Base-by-base conservation (phyloP, 352 stramenopile species). In the Phytophthora niederhauseri region DNA sequence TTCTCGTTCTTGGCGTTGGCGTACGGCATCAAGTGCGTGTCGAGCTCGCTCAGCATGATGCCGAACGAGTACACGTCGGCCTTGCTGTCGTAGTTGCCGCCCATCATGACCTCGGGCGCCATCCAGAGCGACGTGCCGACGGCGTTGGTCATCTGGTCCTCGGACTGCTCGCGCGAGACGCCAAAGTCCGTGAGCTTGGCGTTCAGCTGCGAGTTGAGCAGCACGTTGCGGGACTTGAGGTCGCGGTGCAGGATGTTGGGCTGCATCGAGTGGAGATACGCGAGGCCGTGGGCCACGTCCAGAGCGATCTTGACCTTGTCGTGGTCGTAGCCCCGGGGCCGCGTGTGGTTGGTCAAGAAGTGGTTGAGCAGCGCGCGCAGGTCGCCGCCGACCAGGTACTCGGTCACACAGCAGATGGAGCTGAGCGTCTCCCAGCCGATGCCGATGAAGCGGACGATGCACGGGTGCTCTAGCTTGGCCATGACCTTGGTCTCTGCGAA, bases 141-240 rank as follows among this genome's bases (percentile, higher is more conserved):
- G 51, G 74, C 74, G 9, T 76, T 79, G 2, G 77, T 86, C 70
- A 88, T 84, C 6, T 74, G 57, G 11, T 66, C 67, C 28, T 85
- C 78, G 19, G 67, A 71, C 19, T 69, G 66, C 19, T 84, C 73
- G 17, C 77, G 60, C 0, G 78, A 89, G 14, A 84, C 71, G 2
- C 78, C 80, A 65, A 91, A 89, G 68, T 88, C 82, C 28, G 80
- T 89, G 26, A 91, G 70, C 45, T 89, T 89, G 0, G 80, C 78
- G 50, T 84, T 66, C 43, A 84, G 26, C 8, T 85, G 58, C 4
- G 64, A 77, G 22, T 50, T 79, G 1, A 95, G 71, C 46, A 95
- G 67, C 28, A 95, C 81, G 64, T 95, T 95, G 45, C 85, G 85
- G 30, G 84, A 93, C 72, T 95, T 95, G 60, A 95, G 76, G 64